A percentile compares a stretch with the other conserved stretches of the same genome.
phyloP scores from a whole-genome alignment of 2,329 filamentous ascomycete genomes.

The Hypoxylon sp. region DNA sequence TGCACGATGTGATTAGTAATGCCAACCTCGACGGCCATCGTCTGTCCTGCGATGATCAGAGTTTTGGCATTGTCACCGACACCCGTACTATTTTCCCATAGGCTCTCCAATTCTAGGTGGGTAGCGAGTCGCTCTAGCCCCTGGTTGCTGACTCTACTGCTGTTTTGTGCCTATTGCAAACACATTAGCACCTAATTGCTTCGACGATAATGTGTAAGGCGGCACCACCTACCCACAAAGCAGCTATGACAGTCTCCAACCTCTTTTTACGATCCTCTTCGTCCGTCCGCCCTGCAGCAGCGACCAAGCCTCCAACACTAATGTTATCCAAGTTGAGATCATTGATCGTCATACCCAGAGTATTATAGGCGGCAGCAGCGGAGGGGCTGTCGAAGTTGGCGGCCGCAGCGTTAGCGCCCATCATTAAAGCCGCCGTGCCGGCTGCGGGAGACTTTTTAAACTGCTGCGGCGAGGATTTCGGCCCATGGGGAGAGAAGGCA shows the following conservation, averaged over 20 bases:
- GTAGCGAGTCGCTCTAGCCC: conserved; percentile 78
- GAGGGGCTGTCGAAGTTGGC: conserved; percentile 74
- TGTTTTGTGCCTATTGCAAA: conserved; percentile 52
- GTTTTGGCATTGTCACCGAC: conserved; percentile 64
- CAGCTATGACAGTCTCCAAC: conserved; percentile 63
- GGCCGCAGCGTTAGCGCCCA: conserved; percentile 59
- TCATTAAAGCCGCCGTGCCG: conserved; percentile 57
- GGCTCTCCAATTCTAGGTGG: conserved; percentile 72
- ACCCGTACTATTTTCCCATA: conserved; percentile 67
- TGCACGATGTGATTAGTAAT: conserved; percentile 72
- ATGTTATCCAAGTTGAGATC: conserved; percentile 67
- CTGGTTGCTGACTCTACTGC: conserved; percentile 77
- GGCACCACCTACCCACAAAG: conserved; percentile 59
- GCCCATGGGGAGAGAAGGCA: conserved; percentile 69
- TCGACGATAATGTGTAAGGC: conserved; percentile 49
- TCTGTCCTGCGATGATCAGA: conserved; percentile 71
- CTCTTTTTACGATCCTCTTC: conserved; percentile 68
- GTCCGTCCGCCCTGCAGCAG: conserved; percentile 56
- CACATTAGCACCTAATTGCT: conserved; percentile 36
- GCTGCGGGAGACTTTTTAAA: conserved; percentile 72
- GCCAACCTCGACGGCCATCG: conserved; percentile 70
- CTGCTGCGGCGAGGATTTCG: conserved; percentile 71
- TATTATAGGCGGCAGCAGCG: conserved; percentile 70
- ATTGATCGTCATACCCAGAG: conserved; percentile 59
- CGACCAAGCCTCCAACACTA: conserved; percentile 60